Evolutionary conservation across 257 asterid species (phyloP), one percentile per base, ranked within the genome.

Genomic region (Solanum medicagineum): DNA sequence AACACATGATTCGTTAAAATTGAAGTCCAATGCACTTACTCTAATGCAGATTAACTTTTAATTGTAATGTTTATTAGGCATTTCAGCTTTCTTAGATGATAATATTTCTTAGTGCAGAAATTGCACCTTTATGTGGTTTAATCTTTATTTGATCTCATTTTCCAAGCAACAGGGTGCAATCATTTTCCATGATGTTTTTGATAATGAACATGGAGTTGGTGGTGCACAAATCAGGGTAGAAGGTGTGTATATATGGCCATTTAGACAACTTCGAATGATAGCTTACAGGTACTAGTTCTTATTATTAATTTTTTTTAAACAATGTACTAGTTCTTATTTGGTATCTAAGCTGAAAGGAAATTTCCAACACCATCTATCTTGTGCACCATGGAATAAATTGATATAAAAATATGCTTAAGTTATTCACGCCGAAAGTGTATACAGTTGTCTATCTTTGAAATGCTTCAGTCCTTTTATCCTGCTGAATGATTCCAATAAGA

Each of bases 211-310:
- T 85, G 98, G 93, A 88, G 63, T 77, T 77, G 83, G 62, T 51
- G 95, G 96, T 84, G 94, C 98, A 88, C 97, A 92, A 91, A 91
- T 97, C 81, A 91, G 95, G 87, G 95, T 97, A 79, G 98, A 94
- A 90, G 99, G 99, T 80, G 99, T 97, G 84, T 95, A 97, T 88
- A 92, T 97, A 87, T 97, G 99, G 99, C 99, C 99, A 86, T 97
- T 97, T 92, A 93, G 98, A 93, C 98, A 97, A 85, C 94, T 97
- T 81, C 96, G 98, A 86, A 87, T 97, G 99, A 96, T 97, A 74
- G 98, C 96, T 80, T 92, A 86, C 93, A 94, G 99, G 99, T 97
- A 90, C 26, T 77, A 24, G 82, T 49, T 77, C 24, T 53, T 49
- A 77, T 24, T 36, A 36, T 36, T 36, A 3, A 4, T 36, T 36